These are phyloP conservation scores for Schwanniomyces vanrijiae DNA, from an alignment of 805 yeast genomes.

Conservation along the genomic window DNA sequence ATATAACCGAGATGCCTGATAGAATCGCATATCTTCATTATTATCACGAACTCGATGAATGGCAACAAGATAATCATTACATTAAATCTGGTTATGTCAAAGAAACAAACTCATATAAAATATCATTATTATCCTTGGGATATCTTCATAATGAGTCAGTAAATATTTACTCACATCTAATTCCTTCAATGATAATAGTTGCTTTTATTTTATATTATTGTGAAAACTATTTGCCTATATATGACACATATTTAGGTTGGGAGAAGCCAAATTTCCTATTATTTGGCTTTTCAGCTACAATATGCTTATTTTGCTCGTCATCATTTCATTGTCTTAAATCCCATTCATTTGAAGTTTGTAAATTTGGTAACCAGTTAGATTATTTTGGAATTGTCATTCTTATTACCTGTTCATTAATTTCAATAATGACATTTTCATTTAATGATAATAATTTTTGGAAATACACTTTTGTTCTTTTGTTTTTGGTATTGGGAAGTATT, in stretches of 20 bases:
- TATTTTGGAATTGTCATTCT: constrained; percentile 73
- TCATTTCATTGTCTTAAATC: constrained; percentile 66
- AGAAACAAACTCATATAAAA: constrained; percentile 47
- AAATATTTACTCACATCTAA: constrained; percentile 66
- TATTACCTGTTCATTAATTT: constrained; percentile 61
- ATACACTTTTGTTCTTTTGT: constrained; percentile 42
- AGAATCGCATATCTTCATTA: constrained; percentile 14
- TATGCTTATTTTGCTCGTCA: constrained; percentile 64
- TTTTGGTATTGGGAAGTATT: constrained; percentile 53
- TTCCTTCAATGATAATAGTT: constrained; percentile 42
- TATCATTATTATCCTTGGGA: constrained; percentile 48
- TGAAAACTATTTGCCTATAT: constrained; percentile 23
- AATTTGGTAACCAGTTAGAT: constrained; percentile 67
- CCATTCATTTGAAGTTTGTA: constrained; percentile 57
- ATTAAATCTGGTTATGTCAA: constrained; percentile 65
- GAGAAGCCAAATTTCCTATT: constrained; percentile 53
- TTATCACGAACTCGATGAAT: constrained; percentile 61
- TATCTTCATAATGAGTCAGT: constrained; percentile 71
- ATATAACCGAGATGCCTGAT: not conserved
- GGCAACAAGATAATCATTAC: constrained; percentile 76
- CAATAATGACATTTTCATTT: constrained; percentile 39
- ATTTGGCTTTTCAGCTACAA: constrained; percentile 57
- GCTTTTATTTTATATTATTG: constrained; percentile 22
- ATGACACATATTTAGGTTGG: constrained; percentile 28
- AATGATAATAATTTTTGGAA: constrained; percentile 43